Evolutionary conservation across 2,329 filamentous ascomycete genomes (phyloP).

Genomic region (Scortechinia acanthostroma): DNA sequence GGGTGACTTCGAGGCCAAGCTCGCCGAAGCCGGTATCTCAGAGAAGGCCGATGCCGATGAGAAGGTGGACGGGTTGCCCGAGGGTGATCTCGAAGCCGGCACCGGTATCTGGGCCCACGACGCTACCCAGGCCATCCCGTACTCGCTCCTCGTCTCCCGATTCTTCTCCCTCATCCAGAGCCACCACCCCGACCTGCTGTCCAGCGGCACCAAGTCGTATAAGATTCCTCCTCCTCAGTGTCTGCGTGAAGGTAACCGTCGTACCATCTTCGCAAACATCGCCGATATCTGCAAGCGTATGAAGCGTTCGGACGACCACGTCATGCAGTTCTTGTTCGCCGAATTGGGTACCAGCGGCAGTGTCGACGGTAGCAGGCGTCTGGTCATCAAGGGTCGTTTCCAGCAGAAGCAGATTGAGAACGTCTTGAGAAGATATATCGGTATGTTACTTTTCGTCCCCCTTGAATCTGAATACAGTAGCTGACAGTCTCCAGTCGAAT

Average conservation of each 20-base stretch:
- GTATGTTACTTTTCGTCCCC: conserved; percentile 36
- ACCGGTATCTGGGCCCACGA: conserved; percentile 88
- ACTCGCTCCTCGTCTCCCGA: conserved; percentile 76
- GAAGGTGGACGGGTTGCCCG: conserved; percentile 42
- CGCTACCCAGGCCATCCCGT: conserved; percentile 70
- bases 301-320: conserved; percentile 97
- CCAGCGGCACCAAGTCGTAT: conserved; percentile 85
- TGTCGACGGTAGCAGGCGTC: conserved; percentile 81
- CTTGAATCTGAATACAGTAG: conserved; percentile 15
- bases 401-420: conserved; percentile 85
- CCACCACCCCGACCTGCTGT: conserved; percentile 92
- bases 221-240: conserved; percentile 99
- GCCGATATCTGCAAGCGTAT: conserved; percentile 98
- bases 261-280: conserved; percentile 96
- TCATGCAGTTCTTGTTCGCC: conserved; percentile 74
- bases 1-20: conserved; percentile 37
- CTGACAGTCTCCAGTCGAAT: conserved; percentile 80
- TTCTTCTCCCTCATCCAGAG: conserved; percentile 93
- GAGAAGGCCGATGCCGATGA: conserved; percentile 33
- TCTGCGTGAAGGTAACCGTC: conserved; percentile 97
- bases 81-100: conserved; percentile 77
- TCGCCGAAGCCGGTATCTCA: conserved; percentile 39
- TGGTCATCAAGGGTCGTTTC: conserved; percentile 99
- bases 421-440: conserved; percentile 89
- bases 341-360: conserved; percentile 94